phyloP scores from a whole-genome alignment of 2,329 filamentous ascomycete genomes.

The Monosporascus sp. region DNA sequence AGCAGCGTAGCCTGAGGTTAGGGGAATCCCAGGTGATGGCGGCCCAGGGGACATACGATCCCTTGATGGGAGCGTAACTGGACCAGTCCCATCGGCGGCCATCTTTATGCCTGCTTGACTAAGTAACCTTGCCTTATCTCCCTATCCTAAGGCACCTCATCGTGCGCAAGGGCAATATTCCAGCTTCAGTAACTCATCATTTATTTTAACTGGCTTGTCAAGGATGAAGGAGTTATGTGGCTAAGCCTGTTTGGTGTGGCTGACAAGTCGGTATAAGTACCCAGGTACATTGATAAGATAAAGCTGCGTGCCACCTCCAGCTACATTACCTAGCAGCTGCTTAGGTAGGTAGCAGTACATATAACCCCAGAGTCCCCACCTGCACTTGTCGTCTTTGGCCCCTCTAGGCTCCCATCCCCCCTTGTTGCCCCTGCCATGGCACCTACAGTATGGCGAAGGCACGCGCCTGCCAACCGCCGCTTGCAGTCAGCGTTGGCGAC shows the following conservation, averaged over 20 bases:
- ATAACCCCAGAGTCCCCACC: too few relatives aligned
- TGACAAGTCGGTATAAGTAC: neutral
- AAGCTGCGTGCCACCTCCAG: too few relatives aligned
- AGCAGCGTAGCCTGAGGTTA: constrained; percentile 24
- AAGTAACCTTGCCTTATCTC: constrained; percentile 2
- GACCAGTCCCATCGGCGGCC: constrained; percentile 23
- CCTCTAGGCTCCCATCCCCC: too few relatives aligned
- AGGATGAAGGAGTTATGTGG: neutral
- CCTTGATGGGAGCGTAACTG: constrained; percentile 19
- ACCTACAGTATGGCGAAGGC: neutral
- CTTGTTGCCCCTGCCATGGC: too few relatives aligned
- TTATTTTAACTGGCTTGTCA: neutral
- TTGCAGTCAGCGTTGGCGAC: neutral
- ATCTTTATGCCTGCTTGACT: constrained; percentile 14
- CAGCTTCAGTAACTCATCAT: neutral
- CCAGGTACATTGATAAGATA: neutral
- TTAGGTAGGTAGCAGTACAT: too few relatives aligned
- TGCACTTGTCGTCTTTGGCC: too few relatives aligned
- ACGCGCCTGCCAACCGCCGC: neutral
- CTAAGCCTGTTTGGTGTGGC: neutral
- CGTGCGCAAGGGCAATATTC: neutral
- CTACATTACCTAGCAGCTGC: too few relatives aligned
- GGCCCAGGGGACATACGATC: constrained; percentile 21
- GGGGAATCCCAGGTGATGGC: constrained; percentile 26
- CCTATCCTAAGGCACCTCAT: neutral